phyloP scores from a whole-genome alignment of 2,329 filamentous ascomycete genomes.

The Pseudogymnoascus pannorum region DNA sequence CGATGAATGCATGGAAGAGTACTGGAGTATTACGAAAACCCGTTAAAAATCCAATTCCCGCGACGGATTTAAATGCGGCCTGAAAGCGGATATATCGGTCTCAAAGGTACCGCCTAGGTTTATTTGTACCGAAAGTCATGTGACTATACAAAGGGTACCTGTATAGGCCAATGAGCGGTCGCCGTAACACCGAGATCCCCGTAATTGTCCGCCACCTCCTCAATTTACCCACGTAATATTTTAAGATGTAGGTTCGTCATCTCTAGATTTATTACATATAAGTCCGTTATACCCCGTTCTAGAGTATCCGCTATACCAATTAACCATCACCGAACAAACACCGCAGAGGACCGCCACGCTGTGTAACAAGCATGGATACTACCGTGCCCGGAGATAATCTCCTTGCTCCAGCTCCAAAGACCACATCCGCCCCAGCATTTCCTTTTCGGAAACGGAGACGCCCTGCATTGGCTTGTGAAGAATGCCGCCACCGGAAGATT shows the following conservation, averaged over 20 bases:
- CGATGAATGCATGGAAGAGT: not conserved
- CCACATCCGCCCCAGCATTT: not conserved
- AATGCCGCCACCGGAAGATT: conserved; percentile 40
- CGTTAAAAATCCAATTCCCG: not conserved
- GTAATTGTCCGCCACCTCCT: not conserved
- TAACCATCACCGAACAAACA: not conserved
- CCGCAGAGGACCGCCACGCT: not conserved
- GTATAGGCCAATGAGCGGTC: not conserved
- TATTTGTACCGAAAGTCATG: not conserved
- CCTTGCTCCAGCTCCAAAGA: not conserved
- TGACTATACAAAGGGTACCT: not conserved
- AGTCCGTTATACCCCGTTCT: not conserved
- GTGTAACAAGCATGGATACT: not conserved
- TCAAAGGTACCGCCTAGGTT: not conserved
- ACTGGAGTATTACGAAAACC: not conserved
- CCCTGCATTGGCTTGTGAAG: conserved; percentile 32
- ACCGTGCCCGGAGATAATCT: not conserved
- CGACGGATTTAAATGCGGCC: not conserved
- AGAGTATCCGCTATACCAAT: not conserved
- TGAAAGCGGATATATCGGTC: not conserved
- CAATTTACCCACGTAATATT: not conserved
- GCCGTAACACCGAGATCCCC: not conserved
- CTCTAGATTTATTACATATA: not conserved
- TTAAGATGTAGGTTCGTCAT: not conserved
- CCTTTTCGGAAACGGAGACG: conserved; percentile 23